Base-by-base conservation (phyloP, 805 yeast genomes). In the Phaffomyces thermotolerans region DNA sequence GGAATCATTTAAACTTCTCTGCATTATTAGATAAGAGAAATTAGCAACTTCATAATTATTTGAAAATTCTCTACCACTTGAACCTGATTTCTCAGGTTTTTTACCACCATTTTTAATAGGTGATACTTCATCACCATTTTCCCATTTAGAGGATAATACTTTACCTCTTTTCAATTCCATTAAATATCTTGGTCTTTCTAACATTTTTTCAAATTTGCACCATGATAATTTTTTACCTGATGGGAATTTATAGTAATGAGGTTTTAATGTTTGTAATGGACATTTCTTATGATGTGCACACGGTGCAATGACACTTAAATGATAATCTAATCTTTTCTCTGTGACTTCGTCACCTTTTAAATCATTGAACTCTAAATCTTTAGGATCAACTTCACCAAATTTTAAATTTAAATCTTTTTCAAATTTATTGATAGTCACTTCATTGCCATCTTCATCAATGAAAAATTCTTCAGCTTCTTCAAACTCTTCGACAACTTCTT, bases 251-350 rank as follows among this genome's bases (percentile, higher is more conserved):
- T 81, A 85, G 54, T 73, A 78, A 31, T 75, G 76, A 2, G 95
- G 86, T 40, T 83, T 83, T 13, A 83, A 81, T 29, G 79, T 71
- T 61, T 90, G 97, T 43, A 91, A 65, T 0, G 98, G 97, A 56
- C 97, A 90, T 51, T 69, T 73, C 12, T 81, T 76, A 54, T 88
- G 96, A 59, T 93, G 97, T 1, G 91, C 64, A 58, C 97, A 93
- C 4, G 99, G 99, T 0, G 96, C 96, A 17, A 91, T 58, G 8
- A 91, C 71, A 34, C 75, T 73, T 40, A 89, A 56, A 50, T 82
- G 81, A 56, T 74, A 71, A 15, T 47, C 50, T 27, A 44, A 20
- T 31, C 39, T n/a, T 27, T 35, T n/a, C 4, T 25, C 34, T 6
- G 52, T 53, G 7, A 50, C 53, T n/a, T 31, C 69, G 15, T 34